Evolutionary conservation across 495 filamentous ascomycete genomes (phyloP), one percentile per base, ranked within the genome.

Genomic region (Beverwykella pulmonaria): DNA sequence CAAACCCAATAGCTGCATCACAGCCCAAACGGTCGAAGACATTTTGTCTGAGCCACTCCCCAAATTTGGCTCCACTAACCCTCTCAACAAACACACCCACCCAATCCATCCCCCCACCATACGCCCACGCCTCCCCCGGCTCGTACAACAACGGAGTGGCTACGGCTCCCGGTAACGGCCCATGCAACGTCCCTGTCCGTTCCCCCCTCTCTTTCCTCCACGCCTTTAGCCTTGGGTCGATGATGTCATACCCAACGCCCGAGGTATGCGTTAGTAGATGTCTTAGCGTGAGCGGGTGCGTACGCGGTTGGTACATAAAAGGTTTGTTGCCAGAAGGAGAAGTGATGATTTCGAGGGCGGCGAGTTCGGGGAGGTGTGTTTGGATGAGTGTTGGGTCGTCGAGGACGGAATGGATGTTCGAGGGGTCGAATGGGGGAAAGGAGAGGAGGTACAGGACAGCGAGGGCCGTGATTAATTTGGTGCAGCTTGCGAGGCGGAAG

Each of bases 371-470:
- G 25, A 53, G 62, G 65, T 65, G 53, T 48, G 30, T 62, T 49
- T 17, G 25, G n/a, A 41, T 62, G 59, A 48, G 61, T 14, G 36
- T 63, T 53, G 53, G 61, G 55, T 72, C 74, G 27, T 78, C 75
- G 1, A 87, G 71, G 1, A 68, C 69, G 39, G 39, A 44, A 2
- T 44, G 39, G 6, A 44, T 44, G 15, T 44, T n/a, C 17, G 6
- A 3, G 17, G 39, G 17, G 2, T 44, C 8, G 6, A 86, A 52
- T 0, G 77, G 72, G 1, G 78, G 79, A 10, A 78, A 73, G 15
- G 84, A 81, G 17, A 86, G 79, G 65, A 81, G 82, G 71, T 82
- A 78, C 10, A 87, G 70, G 1, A 72, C 76, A 9, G 78, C 75
- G 23, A 85, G 73, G 22, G 76, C 74, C 19, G 81, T 79, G 39